Evolutionary conservation across 1,284 basidiomycete species (phyloP).

Genomic region (Malassezia caprae): DNA sequence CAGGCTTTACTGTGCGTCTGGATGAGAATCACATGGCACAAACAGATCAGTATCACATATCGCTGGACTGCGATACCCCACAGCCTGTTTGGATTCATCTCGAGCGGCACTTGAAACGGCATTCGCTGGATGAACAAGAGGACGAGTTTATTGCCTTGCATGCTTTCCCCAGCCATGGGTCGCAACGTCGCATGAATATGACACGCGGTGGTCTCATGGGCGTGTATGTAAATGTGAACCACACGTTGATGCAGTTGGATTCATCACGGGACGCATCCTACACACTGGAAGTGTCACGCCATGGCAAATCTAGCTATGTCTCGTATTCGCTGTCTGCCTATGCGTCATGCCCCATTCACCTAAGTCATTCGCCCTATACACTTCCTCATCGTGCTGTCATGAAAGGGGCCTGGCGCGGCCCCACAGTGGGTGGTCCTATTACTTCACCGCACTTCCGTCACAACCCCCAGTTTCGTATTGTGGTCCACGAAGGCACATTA

Average conservation of each 20-base stretch:
- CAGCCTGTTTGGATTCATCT: slow-evolving; percentile 7
- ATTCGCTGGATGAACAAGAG: background rate
- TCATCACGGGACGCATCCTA: slow-evolving; percentile 15
- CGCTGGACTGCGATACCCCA: background rate
- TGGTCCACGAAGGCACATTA: slow-evolving; percentile 14
- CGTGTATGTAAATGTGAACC: slow-evolving; percentile 67
- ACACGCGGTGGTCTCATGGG: slow-evolving; percentile 45
- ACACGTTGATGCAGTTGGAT: slow-evolving; percentile 56
- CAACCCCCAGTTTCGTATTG: slow-evolving; percentile 77
- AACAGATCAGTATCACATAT: slow-evolving; percentile 26
- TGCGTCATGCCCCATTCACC: slow-evolving; percentile 40
- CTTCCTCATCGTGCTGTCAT: slow-evolving; percentile 22
- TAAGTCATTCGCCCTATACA: slow-evolving; percentile 20
- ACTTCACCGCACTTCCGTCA: slow-evolving; percentile 68
- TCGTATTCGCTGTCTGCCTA: slow-evolving; percentile 56
- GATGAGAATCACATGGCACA: slow-evolving; percentile 38
- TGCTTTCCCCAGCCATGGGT: slow-evolving; percentile 4
- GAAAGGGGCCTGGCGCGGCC: slow-evolving; percentile 54
- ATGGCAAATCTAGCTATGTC: slow-evolving; percentile 24
- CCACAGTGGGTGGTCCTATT: slow-evolving; percentile 73
- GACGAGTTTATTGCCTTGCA: slow-evolving; percentile 16
- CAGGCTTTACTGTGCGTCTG: background rate
- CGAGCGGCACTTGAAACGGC: slow-evolving; percentile 5
- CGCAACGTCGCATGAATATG: slow-evolving; percentile 1
- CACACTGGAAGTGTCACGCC: slow-evolving; percentile 30